Base-by-base conservation (phyloP, 2,329 filamentous ascomycete genomes). In the Alternaria ventricosa region DNA sequence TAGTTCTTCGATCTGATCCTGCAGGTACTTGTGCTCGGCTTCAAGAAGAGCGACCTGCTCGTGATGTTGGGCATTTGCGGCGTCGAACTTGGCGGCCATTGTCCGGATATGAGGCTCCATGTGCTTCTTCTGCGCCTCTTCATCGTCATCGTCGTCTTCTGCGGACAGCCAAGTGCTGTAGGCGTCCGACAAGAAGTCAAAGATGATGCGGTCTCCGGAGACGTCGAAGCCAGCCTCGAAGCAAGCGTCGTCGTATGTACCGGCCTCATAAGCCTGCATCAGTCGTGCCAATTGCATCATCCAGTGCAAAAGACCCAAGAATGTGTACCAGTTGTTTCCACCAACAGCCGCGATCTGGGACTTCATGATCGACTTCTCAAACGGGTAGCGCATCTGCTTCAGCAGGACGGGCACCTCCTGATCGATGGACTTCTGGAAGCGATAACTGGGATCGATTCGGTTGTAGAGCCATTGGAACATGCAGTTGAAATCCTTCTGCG, bases 401-500 rank as follows among this genome's bases (percentile, higher is more conserved):
- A 99, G 84, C 47, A 99, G 90, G 0, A 94, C 90, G 12, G 95
- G 94, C 0, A 98, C 94, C 78, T 99, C 96, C 60, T 95, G 91
- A 78, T 98, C 96, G 74, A 98, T 97, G 55, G 91, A 92, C 80
- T 97, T 97, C 74, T 94, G 90, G 75, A 99, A 98, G 36, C 90
- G 89, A 79, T 98, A 96, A 72, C 90, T 92, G 0, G 96, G 96
- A 77, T 99, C 96, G 76, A 99, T 96, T 61, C 94, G 92, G 75
- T 94, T 93, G 80, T 99, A 99, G 4, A 99, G 85, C 92, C 95
- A 99, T 75, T 98, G 94, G 76, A 99, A 99, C 87, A 99, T 97
- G 80, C 88, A 91, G 75, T 96, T 96, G 83, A 99, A 99, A 79
- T 99, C 96, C 77, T 99, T 99, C 73, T 98, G 95, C 1, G 95